A percentile compares a stretch with the other conserved stretches of the same genome.
phyloP scores from a whole-genome alignment of 2,329 filamentous ascomycete genomes.

The Volutella citrinella region DNA sequence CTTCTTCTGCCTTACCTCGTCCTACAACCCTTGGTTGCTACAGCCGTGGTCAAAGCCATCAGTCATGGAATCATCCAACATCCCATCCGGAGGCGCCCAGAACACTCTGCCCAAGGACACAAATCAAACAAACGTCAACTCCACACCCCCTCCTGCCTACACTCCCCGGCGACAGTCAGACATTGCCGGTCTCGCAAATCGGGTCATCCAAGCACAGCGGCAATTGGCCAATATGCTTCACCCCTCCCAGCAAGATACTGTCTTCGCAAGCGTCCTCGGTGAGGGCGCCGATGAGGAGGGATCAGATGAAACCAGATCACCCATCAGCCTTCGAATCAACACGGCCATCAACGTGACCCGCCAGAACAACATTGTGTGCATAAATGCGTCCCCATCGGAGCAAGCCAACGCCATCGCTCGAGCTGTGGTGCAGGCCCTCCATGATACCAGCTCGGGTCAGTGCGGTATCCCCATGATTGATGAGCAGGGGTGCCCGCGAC shows the following conservation, averaged over 20 bases:
- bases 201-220: slow-evolving; percentile 14
- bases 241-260: slow-evolving; percentile 3
- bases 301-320: slow-evolving; percentile 27
- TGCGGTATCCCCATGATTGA: slow-evolving; percentile 46
- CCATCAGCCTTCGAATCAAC: slow-evolving; percentile 47
- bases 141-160: slow-evolving; percentile 29
- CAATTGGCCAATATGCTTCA: slow-evolving; percentile 7
- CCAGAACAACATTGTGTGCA: slow-evolving; percentile 47
- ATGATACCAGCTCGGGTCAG: slow-evolving; percentile 36
- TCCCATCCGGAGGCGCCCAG: slow-evolving; percentile 13
- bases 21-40: no score
- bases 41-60: not conserved
- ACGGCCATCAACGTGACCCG: slow-evolving; percentile 44
- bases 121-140: slow-evolving; percentile 4
- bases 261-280: slow-evolving; percentile 9
- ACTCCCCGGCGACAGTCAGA: slow-evolving; percentile 19
- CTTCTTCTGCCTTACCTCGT: no score
- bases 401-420: slow-evolving; percentile 42
- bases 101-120: slow-evolving; percentile 17
- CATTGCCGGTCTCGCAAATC: slow-evolving; percentile 14
- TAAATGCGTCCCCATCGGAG: slow-evolving; percentile 36
- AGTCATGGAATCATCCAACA: slow-evolving; percentile 16
- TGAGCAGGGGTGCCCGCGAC: slow-evolving; percentile 40
- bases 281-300: slow-evolving; percentile 13
- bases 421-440: slow-evolving; percentile 43